These are phyloP conservation scores for Blastomyces gilchristii DNA, from an alignment of 2,329 filamentous ascomycete genomes.

Conservation along the genomic window DNA sequence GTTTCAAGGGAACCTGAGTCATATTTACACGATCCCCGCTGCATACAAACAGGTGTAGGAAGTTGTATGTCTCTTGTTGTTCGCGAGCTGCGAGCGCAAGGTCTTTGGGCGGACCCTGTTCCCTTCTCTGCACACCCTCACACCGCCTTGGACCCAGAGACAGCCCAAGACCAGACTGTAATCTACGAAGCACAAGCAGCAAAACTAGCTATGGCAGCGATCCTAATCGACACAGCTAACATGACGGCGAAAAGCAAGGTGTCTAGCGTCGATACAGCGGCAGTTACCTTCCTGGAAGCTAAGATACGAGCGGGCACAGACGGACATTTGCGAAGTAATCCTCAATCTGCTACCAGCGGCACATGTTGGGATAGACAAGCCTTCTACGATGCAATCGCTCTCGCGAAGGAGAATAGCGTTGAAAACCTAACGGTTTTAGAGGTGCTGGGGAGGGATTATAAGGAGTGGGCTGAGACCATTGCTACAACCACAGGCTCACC, in stretches of 20 bases:
- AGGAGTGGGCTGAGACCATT: conserved; percentile 45
- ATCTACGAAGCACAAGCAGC: conserved; percentile 28
- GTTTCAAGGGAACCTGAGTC: conserved; percentile 32
- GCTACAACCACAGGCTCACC: conserved; percentile 14
- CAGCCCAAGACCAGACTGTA: conserved; percentile 19
- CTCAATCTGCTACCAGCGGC: background rate
- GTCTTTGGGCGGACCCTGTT: conserved; percentile 31
- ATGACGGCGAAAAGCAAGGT: conserved; percentile 37
- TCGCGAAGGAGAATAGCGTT: conserved; percentile 47
- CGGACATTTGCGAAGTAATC: conserved; percentile 6
- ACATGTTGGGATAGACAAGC: conserved; percentile 35
- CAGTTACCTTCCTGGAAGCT: conserved; percentile 42
- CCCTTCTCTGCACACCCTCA: conserved; percentile 11
- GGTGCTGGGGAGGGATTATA: conserved; percentile 53
- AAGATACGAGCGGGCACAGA: conserved; percentile 36
- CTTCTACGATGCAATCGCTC: conserved; percentile 44
- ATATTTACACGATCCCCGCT: conserved; percentile 35
- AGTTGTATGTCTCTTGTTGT: conserved; percentile 51
- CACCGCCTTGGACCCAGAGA: background rate
- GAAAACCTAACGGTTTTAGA: conserved; percentile 44
- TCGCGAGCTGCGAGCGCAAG: conserved; percentile 40
- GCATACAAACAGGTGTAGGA: conserved; percentile 45
- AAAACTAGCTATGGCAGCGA: conserved; percentile 32
- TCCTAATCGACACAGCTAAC: conserved; percentile 38
- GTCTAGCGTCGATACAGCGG: conserved; percentile 40